Evolutionary conservation across 2,329 filamentous ascomycete genomes (phyloP).

Genomic region (Lasiodiplodia sp.): DNA sequence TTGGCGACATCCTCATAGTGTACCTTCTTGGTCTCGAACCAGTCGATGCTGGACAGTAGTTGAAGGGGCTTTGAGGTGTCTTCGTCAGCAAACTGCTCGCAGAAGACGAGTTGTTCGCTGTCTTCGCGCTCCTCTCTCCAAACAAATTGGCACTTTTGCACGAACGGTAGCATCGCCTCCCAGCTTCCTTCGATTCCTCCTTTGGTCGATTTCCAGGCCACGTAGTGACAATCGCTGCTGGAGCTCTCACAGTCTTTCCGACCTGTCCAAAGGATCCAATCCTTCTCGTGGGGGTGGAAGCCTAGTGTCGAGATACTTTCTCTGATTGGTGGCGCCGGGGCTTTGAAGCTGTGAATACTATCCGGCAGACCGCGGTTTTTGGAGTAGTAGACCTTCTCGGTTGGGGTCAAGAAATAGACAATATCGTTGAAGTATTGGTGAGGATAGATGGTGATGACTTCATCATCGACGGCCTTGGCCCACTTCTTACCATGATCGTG

Average conservation of each 20-base stretch:
- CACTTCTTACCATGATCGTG: constrained; percentile 90
- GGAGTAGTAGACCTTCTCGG: constrained; percentile 77
- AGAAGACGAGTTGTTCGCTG: constrained; percentile 67
- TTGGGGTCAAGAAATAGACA: constrained; percentile 82
- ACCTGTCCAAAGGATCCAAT: constrained; percentile 94
- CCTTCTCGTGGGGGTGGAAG: constrained; percentile 85
- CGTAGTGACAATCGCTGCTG: constrained; percentile 68
- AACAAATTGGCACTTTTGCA: constrained; percentile 86
- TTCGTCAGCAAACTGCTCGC: constrained; percentile 69
- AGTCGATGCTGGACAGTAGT: constrained; percentile 80
- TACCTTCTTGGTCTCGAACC: constrained; percentile 71
- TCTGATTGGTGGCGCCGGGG: constrained; percentile 66
- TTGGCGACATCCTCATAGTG: constrained; percentile 76
- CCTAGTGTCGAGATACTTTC: constrained; percentile 63
- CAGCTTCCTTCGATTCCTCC: constrained; percentile 72
- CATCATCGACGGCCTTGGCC: constrained; percentile 74
- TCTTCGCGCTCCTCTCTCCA: constrained; percentile 60
- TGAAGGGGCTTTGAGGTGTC: constrained; percentile 69
- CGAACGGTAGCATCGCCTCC: constrained; percentile 76
- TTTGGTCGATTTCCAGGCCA: constrained; percentile 79
- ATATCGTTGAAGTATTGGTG: constrained; percentile 84
- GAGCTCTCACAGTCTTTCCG: constrained; percentile 68
- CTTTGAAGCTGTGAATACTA: constrained; percentile 75
- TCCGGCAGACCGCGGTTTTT: constrained; percentile 71
- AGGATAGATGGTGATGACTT: constrained; percentile 74